These are phyloP conservation scores for Persicaria maculosa DNA, from an alignment of 148 eudicot species.

Conservation along the genomic window DNA sequence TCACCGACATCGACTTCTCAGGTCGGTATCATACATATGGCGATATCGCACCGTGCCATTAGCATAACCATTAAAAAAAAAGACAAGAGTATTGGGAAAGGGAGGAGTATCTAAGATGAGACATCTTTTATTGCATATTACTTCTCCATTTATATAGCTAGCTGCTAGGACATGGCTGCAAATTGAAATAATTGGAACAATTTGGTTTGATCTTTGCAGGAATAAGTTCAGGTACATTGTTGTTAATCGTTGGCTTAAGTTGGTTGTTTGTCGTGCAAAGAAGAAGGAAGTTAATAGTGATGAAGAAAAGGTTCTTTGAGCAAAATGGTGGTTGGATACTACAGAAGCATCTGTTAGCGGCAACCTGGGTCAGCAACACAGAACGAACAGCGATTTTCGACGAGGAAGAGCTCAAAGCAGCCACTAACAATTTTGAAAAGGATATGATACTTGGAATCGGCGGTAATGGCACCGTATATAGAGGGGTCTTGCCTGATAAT, in stretches of 20 bases:
- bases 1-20: no score
- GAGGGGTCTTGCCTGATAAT: not conserved
- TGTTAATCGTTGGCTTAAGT: slow-evolving; percentile 17
- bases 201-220: not conserved
- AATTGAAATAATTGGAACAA: not conserved
- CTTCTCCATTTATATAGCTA: no score
- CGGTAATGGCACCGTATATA: slow-evolving; percentile 8
- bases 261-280: not conserved
- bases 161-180: not conserved
- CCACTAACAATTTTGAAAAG: slow-evolving; percentile 3
- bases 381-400: slow-evolving; percentile 10
- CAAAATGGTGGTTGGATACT: slow-evolving; percentile 18
- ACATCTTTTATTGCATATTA: no score
- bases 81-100: no score
- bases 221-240: slow-evolving; percentile 7
- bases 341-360: not conserved
- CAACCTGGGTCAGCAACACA: not conserved
- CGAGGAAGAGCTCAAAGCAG: slow-evolving; percentile 8
- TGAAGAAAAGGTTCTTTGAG: slow-evolving; percentile 9
- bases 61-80: no score
- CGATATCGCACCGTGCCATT: no score
- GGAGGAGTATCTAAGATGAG: no score
- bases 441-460: not conserved
- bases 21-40: no score
- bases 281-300: not conserved